Conservation (phyloP, 2,329 filamentous ascomycete species). For the Bipolaris oryzae region DNA sequence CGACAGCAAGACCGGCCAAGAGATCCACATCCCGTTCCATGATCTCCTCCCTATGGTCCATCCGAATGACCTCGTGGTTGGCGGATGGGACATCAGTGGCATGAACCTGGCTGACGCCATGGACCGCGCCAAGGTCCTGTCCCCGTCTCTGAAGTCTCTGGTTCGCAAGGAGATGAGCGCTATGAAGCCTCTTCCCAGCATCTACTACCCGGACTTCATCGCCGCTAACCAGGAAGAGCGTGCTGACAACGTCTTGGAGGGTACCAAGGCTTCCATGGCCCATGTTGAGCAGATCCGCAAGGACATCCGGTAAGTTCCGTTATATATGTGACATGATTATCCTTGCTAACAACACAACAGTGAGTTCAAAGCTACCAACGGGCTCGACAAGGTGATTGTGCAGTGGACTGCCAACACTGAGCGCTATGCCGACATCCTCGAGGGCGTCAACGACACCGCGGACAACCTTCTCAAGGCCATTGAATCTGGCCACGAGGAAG, state of each 20-base stretch:
- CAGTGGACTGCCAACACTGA: constrained; percentile 99
- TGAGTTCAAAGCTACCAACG: constrained; percentile 85
- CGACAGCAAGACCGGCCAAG: constrained; percentile 79
- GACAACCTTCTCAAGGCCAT: constrained; percentile 91
- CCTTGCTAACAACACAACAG: constrained; percentile 41
- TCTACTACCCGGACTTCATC: constrained; percentile 99
- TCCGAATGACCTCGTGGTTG: constrained; percentile 92
- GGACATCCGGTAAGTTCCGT: constrained; percentile 75
- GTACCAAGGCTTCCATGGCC: constrained; percentile 80
- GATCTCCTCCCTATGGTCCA: constrained; percentile 95
- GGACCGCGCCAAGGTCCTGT: constrained; percentile 93
- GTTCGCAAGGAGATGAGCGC: constrained; percentile 91
- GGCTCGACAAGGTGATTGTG: constrained; percentile 92
- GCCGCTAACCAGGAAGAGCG: constrained; percentile 97
- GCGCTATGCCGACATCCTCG: constrained; percentile 86
- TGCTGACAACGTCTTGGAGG: constrained; percentile 86
- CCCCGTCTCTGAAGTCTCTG: constrained; percentile 88
- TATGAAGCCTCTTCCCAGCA: constrained; percentile 87
- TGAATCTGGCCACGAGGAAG: constrained; percentile 82
- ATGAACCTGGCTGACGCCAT: constrained; percentile 89
- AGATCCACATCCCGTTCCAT: constrained; percentile 96
- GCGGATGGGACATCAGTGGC: constrained; percentile 96
- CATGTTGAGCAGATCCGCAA: constrained; percentile 93
- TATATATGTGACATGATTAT: not conserved
- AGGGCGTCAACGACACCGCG: constrained; percentile 93